Evolutionary conservation across 2,329 filamentous ascomycete genomes (phyloP).

Genomic region (Trichoderma polysporum): DNA sequence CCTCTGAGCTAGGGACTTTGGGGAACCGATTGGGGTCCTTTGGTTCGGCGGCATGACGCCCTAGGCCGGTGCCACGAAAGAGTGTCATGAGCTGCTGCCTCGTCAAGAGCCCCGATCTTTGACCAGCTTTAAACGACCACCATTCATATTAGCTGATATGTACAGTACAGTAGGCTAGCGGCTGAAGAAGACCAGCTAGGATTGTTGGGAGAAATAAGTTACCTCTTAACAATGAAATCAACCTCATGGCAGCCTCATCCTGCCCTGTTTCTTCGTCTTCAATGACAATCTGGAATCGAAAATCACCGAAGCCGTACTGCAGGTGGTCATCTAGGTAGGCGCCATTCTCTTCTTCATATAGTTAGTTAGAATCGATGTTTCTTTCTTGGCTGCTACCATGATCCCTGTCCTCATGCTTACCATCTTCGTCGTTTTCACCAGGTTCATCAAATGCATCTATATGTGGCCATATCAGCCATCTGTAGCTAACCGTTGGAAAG

Average conservation of each 20-base stretch:
- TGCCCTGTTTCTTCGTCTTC: constrained; percentile 26
- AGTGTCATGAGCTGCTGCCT: constrained; percentile 41
- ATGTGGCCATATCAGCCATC: not conserved
- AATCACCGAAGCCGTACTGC: constrained; percentile 22
- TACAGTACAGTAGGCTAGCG: not conserved
- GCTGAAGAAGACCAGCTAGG: not conserved
- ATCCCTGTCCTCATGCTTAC: not conserved
- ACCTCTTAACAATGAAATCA: constrained; percentile 36
- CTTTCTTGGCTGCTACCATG: not conserved
- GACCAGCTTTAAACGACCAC: not conserved
- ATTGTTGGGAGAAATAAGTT: not conserved
- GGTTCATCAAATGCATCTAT: constrained; percentile 23
- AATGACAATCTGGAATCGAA: constrained; percentile 19
- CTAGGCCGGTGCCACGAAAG: constrained; percentile 41
- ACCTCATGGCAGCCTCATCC: constrained; percentile 33
- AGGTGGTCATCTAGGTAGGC: not conserved
- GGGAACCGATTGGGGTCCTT: constrained; percentile 66
- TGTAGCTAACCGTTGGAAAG: not conserved
- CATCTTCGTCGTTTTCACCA: constrained; percentile 24
- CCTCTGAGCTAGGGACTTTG: constrained; percentile 78
- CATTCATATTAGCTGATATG: not conserved
- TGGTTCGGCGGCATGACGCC: constrained; percentile 28
- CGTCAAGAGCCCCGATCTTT: constrained; percentile 33
- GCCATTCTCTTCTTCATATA: not conserved
- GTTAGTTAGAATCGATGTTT: not conserved